Percentiles rank a stretch among this genome's conserved stretches.
Conservation (phyloP, 176 grass and related monocot species). For the sorghum (Sorghum bicolor) region DNA sequence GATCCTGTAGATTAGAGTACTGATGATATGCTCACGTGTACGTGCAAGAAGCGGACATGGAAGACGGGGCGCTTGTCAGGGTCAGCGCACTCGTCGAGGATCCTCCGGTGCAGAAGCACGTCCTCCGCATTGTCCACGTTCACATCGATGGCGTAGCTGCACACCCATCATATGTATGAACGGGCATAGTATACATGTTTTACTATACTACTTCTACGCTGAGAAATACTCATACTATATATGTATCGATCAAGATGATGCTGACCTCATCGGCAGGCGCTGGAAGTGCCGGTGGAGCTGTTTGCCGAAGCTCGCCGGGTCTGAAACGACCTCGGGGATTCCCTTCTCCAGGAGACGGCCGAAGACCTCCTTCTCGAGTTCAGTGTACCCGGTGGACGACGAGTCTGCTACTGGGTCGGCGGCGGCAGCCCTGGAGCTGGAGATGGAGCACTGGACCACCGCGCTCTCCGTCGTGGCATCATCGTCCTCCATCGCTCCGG, state of each 20-base stretch:
- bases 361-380: conserved; percentile 59
- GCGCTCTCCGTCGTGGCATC: conserved; percentile 32
- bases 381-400: neutral
- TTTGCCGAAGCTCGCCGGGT: conserved; percentile 39
- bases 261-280: conserved; percentile 57
- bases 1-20: neutral
- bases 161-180: too few relatives aligned
- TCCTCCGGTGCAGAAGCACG: conserved; percentile 77
- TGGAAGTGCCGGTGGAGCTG: conserved; percentile 57
- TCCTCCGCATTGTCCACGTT: conserved; percentile 40
- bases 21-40: conserved; percentile 37
- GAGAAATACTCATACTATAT: too few relatives aligned
- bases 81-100: conserved; percentile 62
- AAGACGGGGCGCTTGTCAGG: conserved; percentile 72
- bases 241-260: neutral
- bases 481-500: conserved; percentile 16
- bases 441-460: neutral
- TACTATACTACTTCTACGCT: neutral
- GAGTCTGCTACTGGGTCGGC: neutral
- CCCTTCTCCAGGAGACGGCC: conserved; percentile 37
- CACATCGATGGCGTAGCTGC: conserved; percentile 75
- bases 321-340: conserved; percentile 47
- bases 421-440: neutral
- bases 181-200: too few relatives aligned
- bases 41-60: conserved; percentile 68